Conservation (phyloP, 495 filamentous ascomycete species). For the Clohesyomyces aquaticus region DNA sequence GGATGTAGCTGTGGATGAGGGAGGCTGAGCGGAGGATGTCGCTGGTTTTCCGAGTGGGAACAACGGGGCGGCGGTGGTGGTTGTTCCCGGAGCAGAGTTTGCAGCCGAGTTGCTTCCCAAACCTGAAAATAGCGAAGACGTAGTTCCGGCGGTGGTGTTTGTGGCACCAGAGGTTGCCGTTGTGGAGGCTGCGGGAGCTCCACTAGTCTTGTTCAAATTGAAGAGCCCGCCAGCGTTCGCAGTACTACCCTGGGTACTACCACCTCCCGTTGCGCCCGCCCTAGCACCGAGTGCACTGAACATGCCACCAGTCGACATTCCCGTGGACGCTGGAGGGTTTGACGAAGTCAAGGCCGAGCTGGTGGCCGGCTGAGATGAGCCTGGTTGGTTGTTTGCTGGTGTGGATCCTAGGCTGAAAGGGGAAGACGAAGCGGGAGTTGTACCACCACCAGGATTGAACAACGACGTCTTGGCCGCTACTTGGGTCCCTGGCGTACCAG, state of each 20-base stretch:
- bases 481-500: constrained; percentile 29
- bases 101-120: constrained; percentile 8
- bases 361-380: constrained; percentile 3
- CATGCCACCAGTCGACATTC: not conserved
- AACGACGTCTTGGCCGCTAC: constrained; percentile 28
- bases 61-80: constrained; percentile 36
- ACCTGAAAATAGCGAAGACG: constrained; percentile 15
- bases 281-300: constrained; percentile 4
- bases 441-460: constrained; percentile 33
- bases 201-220: not conserved
- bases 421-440: constrained; percentile 24
- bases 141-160: constrained; percentile 7
- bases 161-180: not conserved
- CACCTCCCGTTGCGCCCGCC: not conserved
- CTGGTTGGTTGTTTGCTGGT: constrained; percentile 20
- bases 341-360: not conserved
- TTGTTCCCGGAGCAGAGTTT: constrained; percentile 36
- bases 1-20: not conserved
- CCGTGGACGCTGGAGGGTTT: constrained; percentile 8
- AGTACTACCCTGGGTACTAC: too few relatives aligned
- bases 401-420: constrained; percentile 29
- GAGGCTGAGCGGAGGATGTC: not conserved
- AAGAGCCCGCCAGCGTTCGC: not conserved
- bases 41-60: constrained; percentile 22
- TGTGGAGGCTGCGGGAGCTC: not conserved